These are phyloP conservation scores for Phallus indusiatus DNA, from an alignment of 768 basidiomycete species.

Conservation along the genomic window DNA sequence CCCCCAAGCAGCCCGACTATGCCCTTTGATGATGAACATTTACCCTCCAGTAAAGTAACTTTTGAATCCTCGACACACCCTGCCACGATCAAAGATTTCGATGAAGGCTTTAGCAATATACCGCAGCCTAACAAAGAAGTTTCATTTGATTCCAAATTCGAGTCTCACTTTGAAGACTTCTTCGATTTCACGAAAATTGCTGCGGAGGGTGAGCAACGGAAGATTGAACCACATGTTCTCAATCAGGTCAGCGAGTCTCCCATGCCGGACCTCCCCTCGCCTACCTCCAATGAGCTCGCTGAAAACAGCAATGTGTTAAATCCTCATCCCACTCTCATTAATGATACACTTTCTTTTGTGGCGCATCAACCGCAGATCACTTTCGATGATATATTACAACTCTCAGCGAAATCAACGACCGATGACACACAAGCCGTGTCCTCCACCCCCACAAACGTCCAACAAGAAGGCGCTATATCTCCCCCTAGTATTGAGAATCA, in stretches of 20 bases:
- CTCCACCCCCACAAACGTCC: neutral
- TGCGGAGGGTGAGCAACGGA: neutral
- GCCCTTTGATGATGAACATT: constrained; percentile 6
- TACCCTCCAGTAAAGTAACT: constrained; percentile 7
- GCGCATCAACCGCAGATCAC: neutral
- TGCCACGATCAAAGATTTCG: constrained; percentile 49
- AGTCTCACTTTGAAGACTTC: constrained; percentile 51
- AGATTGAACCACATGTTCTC: neutral
- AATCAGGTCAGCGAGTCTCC: neutral
- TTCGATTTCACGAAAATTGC: constrained; percentile 50
- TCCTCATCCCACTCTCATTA: too few relatives aligned
- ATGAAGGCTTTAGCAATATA: constrained; percentile 61
- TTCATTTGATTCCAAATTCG: constrained; percentile 46
- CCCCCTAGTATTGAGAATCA: neutral
- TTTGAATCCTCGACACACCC: neutral
- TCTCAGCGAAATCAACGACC: neutral
- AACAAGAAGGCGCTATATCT: neutral
- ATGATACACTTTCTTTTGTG: neutral
- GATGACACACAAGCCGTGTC: neutral
- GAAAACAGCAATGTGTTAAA: too few relatives aligned
- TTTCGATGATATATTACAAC: neutral
- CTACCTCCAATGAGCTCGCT: too few relatives aligned
- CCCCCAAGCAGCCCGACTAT: constrained; percentile 3
- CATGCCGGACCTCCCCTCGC: neutral
- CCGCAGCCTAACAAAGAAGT: constrained; percentile 26